Conservation (phyloP, 148 eudicot species). For the Spergularia bocconei region DNA sequence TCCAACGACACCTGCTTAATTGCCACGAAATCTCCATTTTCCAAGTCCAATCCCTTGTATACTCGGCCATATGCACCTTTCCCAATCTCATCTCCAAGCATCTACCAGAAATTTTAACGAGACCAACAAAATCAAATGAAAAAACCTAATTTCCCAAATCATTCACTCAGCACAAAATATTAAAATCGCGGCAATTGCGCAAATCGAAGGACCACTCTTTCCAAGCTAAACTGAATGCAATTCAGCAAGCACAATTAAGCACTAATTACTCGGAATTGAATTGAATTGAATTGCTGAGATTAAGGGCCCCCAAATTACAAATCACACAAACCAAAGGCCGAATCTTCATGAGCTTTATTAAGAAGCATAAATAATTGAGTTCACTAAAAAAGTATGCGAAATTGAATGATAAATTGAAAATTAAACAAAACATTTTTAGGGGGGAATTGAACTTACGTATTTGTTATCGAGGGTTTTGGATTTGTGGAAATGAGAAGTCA, state of each 20-base stretch:
- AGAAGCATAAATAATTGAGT: not conserved
- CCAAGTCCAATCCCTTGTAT: slow-evolving; percentile 98
- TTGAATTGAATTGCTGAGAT: no score
- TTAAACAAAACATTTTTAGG: not conserved
- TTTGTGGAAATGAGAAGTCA: slow-evolving; percentile 66
- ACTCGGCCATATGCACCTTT: slow-evolving; percentile 99
- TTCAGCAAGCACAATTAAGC: not conserved
- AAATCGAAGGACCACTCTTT: not conserved
- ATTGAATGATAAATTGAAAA: not conserved
- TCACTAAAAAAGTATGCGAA: no score
- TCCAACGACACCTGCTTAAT: slow-evolving; percentile 96
- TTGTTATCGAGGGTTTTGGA: slow-evolving; percentile 94
- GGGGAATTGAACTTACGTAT: slow-evolving; percentile 49
- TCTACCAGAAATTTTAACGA: slow-evolving; percentile 33
- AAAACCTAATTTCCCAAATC: no score
- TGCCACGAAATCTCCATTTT: slow-evolving; percentile 98
- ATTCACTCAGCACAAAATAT: no score
- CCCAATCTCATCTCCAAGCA: slow-evolving; percentile 99
- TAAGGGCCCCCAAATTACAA: not conserved
- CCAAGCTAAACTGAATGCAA: not conserved
- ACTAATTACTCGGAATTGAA: not conserved
- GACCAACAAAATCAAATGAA: not conserved
- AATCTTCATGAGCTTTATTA: not conserved
- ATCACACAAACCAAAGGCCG: not conserved
- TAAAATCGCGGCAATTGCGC: no score